Base-by-base conservation (phyloP, 768 basidiomycete species). In the Symmetrospora coprosmae region DNA sequence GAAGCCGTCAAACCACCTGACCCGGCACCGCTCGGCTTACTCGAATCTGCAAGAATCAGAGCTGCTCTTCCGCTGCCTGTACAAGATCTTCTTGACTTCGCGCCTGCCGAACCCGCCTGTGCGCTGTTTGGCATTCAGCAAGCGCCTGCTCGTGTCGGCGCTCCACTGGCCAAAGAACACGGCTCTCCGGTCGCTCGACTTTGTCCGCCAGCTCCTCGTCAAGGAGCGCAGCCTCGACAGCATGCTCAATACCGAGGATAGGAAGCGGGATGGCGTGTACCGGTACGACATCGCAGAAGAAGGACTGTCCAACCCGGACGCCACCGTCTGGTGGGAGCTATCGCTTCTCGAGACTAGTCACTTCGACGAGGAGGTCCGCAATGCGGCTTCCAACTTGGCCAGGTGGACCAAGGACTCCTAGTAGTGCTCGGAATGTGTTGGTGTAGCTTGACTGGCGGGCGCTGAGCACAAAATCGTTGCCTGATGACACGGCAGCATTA, bases 111-210 rank as follows among this genome's bases (percentile, higher is more conserved):
- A 27, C 80, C 87, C 25, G 75, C 83, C 63, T 79, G 72, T 82
- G 79, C 83, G 88, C 66, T 80, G 83, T 40, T 87, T 89, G 41
- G 88, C 92, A 2, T 97, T 97, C 73, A 79, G 85, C 53, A 97
- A 97, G 74, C 85, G 92, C n/a, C 78, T 97, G 46, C 76, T 92
- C 28, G 78, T 79, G 47, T 82, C 83, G 33, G 80, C 84, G 4
- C 76, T 97, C 38, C 82, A 85, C 69, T 90, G 91, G 82, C 80
- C 90, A 0, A 77, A 86, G 2, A 67, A 73, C 1, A 75, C 79
- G 11, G 81, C 82, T 19, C 73, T 83, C 43, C 82, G 83, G 30
- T 76, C 83, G 19, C 72, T 97, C 37, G 81, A 81, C 33, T 86
- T 94, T 65, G 82, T 91, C 6, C 75, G 75, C 35, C 77, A 75